Base-by-base conservation (phyloP, 495 filamentous ascomycete genomes). In the Pseudoneurospora amorphoporcata region DNA sequence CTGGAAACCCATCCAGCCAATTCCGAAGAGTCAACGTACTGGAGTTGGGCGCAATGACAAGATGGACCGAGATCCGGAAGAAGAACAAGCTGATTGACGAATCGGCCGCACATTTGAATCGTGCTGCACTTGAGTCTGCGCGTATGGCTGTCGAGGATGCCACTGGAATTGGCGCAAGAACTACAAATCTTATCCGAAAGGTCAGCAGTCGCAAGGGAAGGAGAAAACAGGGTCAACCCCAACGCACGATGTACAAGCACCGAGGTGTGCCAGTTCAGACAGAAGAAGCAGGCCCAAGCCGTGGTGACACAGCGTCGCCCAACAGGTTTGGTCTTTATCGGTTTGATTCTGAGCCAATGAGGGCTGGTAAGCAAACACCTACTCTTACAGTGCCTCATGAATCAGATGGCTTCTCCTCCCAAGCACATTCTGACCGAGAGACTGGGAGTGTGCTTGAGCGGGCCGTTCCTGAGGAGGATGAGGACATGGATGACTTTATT, bases 61-160 rank as follows among this genome's bases (percentile, higher is more conserved):
- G 90, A 39, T 92, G 90, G 89, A 90, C 85, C 53, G 90, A 92
- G 81, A 91, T 92, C 76, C 83, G 90, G 73, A 85, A 84, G 77
- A 87, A 87, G 80, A 92, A 92, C 76, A 82, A 82, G 69, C 78
- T 92, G 73, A 83, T 90, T 41, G 84, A 87, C 75, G 75, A 82
- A 75, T 75, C 69, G 2, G 76, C 76, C 17, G 81, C 79, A 43
- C 80, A 79, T 73, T 73, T 84, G 16, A 85, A 85, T 69, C 79
- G 80, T 29, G 81, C 80, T 16, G 78, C 81, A 2, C 77, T 84
- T 8, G 78, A 75, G 68, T 68, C 82, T 45, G 83, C 81, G 23
- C 77, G 81, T 1, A 76, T 75, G 45, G 82, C 80, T 12, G 71
- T 82, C 39, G 80, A 74, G 65, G 77, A 78, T 72, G 77, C 68